Conservation (phyloP, 208 protist species). For the Herpetomonas samuelpessoai region DNA sequence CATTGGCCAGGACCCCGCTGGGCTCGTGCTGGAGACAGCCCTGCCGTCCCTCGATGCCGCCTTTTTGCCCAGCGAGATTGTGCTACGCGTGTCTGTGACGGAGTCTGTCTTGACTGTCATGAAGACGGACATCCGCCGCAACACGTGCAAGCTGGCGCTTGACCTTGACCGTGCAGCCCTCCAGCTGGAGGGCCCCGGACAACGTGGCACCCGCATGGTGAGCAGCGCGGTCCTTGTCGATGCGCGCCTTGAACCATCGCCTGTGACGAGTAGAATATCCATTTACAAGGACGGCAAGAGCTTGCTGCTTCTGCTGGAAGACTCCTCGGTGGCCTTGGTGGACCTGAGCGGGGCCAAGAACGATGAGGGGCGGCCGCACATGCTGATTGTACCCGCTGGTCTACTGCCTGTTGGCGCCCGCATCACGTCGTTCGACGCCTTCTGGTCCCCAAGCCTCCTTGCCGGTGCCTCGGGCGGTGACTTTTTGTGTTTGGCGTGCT, state of each 20-base stretch:
- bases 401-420: slow-evolving; percentile 66
- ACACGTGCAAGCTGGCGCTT: slow-evolving; percentile 39
- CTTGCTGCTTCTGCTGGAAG: slow-evolving; percentile 64
- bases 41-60: slow-evolving; percentile 44
- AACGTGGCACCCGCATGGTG: slow-evolving; percentile 29
- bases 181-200: slow-evolving; percentile 32
- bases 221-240: slow-evolving; percentile 57
- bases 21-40: slow-evolving; percentile 53
- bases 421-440: slow-evolving; percentile 53
- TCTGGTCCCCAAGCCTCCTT: slow-evolving; percentile 31
- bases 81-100: slow-evolving; percentile 61
- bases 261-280: slow-evolving; percentile 26
- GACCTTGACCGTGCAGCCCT: slow-evolving; percentile 46
- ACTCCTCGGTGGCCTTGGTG: slow-evolving; percentile 63
- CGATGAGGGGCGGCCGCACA: slow-evolving; percentile 36
- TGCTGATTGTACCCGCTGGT: slow-evolving; percentile 47
- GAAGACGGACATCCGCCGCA: slow-evolving; percentile 61
- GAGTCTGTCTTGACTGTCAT: slow-evolving; percentile 54
- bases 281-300: slow-evolving; percentile 63
- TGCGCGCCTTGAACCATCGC: slow-evolving; percentile 42
- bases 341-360: slow-evolving; percentile 51
- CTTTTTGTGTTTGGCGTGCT: slow-evolving; percentile 46
- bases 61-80: slow-evolving; percentile 58
- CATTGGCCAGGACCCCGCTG: slow-evolving; percentile 25
- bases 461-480: slow-evolving; percentile 14